Evolutionary conservation across 176 grass and related monocot species (phyloP).

Genomic region (Triticum turgidum): DNA sequence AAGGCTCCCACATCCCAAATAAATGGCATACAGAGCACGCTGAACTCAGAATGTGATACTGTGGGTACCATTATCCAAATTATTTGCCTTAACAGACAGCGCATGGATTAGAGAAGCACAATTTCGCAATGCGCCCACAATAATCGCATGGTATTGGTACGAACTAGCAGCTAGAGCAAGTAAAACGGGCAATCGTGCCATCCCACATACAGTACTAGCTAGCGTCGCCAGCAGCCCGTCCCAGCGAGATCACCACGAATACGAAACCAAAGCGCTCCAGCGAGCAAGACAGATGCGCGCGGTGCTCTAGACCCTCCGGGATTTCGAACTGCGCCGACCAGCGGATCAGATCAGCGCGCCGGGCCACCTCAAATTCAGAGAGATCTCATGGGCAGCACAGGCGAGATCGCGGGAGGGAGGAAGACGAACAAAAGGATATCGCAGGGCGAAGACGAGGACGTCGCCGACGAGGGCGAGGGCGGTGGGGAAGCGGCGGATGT

Average conservation of each 20-base stretch:
- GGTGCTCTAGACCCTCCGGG: background rate
- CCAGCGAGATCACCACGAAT: background rate
- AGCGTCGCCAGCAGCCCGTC: background rate
- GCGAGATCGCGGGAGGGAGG: background rate
- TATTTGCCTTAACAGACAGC: background rate
- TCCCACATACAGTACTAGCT: background rate
- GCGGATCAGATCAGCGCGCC: slow-evolving; percentile 21
- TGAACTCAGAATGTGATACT: background rate
- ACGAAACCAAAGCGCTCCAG: background rate
- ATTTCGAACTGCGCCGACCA: background rate
- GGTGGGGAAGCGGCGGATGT: slow-evolving; percentile 59
- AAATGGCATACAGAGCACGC: background rate
- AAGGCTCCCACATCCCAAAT: background rate
- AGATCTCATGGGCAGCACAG: background rate
- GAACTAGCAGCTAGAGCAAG: background rate
- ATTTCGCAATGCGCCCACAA: background rate
- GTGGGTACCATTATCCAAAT: background rate
- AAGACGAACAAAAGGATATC: slow-evolving; percentile 72
- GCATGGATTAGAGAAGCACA: background rate
- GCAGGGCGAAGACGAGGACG: slow-evolving; percentile 73
- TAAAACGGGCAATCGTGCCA: slow-evolving; percentile 14
- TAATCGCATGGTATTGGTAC: background rate
- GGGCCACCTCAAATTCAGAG: background rate
- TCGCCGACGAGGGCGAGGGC: slow-evolving; percentile 68
- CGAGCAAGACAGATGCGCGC: background rate